Conservation (phyloP, 441 rosid species). For the Sinapis alba region DNA sequence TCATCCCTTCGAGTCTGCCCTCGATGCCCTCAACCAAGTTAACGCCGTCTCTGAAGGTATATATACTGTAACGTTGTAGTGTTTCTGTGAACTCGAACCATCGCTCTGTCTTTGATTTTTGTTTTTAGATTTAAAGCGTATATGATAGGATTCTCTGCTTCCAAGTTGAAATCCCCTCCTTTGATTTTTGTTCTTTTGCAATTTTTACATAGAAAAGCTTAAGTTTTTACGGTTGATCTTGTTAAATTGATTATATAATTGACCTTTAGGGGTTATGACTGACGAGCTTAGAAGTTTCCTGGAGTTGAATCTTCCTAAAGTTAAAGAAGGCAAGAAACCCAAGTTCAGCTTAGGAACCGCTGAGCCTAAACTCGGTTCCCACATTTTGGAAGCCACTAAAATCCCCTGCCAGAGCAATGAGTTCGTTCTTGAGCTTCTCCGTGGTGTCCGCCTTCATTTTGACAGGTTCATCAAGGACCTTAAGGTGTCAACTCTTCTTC, state of each 20-base stretch:
- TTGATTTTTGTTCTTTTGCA: background rate
- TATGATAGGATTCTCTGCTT: background rate
- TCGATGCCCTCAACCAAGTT: constrained; percentile 83
- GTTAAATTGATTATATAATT: background rate
- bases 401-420: constrained; percentile 92
- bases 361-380: constrained; percentile 92
- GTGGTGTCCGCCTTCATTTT: constrained; percentile 86
- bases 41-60: constrained; percentile 95
- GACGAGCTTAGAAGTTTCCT: constrained; percentile 84
- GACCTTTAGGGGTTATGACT: constrained; percentile 72
- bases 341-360: constrained; percentile 87
- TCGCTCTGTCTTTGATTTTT: background rate
- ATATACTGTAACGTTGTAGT: background rate
- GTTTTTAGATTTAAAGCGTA: background rate
- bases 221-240: background rate
- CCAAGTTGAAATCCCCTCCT: background rate
- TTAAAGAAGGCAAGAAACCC: constrained; percentile 85
- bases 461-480: constrained; percentile 88
- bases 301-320: constrained; percentile 92
- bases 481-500: constrained; percentile 51
- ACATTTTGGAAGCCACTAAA: constrained; percentile 73
- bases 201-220: background rate
- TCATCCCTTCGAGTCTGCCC: constrained; percentile 73
- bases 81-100: background rate
- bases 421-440: constrained; percentile 84